These are phyloP conservation scores for Helianthus tuberosus DNA, from an alignment of 129 eudicot genomes.

Conservation along the genomic window DNA sequence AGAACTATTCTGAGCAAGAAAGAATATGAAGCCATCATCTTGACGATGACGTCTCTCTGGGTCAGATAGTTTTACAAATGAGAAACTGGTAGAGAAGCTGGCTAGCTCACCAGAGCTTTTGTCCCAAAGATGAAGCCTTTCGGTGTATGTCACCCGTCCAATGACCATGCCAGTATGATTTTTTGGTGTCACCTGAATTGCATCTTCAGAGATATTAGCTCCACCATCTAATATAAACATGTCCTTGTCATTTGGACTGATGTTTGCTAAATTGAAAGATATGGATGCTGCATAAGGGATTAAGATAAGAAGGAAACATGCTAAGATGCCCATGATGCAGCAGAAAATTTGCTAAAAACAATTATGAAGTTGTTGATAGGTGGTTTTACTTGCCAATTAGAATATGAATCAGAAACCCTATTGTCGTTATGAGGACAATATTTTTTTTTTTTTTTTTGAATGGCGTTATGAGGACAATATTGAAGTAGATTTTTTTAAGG, in stretches of 20 bases:
- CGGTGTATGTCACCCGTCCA: conserved; percentile 23
- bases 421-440: too few relatives aligned
- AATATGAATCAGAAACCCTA: too few relatives aligned
- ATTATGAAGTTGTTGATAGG: not conserved
- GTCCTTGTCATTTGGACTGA: not conserved
- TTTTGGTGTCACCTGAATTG: conserved; percentile 26
- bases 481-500: too few relatives aligned
- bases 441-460: too few relatives aligned
- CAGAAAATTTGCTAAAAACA: not conserved
- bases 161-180: not conserved
- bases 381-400: too few relatives aligned
- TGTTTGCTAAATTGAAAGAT: conserved; percentile 17
- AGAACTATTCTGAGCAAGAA: conserved; percentile 8
- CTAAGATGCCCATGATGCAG: not conserved
- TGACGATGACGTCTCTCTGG: not conserved
- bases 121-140: conserved; percentile 31
- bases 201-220: conserved; percentile 10
- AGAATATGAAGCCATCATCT: not conserved
- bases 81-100: not conserved
- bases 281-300: conserved; percentile 24
- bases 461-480: too few relatives aligned
- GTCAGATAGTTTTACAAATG: conserved; percentile 21
- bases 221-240: not conserved
- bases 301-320: not conserved
- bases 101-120: conserved; percentile 11